These are phyloP conservation scores for Suaeda aralocaspica DNA, from an alignment of 148 eudicot species.

Conservation along the genomic window DNA sequence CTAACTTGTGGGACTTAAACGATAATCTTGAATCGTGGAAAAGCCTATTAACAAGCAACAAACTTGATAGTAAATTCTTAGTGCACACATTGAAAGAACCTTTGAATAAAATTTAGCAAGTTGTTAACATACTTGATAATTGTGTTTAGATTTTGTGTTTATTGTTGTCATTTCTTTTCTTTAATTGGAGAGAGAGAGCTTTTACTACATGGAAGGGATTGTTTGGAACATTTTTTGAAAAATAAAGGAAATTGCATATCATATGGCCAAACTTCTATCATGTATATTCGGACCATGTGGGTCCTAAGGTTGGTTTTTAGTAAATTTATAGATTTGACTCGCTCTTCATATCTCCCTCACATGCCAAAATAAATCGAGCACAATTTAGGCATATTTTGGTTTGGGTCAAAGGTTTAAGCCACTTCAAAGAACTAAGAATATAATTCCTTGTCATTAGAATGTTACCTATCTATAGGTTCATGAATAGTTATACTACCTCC, in stretches of 20 bases:
- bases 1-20: neutral
- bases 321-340: neutral
- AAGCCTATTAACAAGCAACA: neutral
- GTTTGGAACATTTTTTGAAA: neutral
- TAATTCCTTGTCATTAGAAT: neutral
- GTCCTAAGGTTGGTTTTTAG: neutral
- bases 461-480: neutral
- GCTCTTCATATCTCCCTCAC: neutral
- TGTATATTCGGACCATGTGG: too few species aligned
- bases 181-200: too few species aligned
- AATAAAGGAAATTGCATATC: too few species aligned
- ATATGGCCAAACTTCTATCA: too few species aligned
- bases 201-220: too few species aligned
- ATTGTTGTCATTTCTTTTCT: neutral
- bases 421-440: neutral
- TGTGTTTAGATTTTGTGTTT: neutral
- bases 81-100: neutral
- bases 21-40: neutral
- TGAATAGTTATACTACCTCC: too few species aligned
- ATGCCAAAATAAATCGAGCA: neutral
- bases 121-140: neutral
- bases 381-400: neutral
- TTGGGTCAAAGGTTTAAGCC: neutral
- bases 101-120: neutral
- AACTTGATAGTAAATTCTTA: neutral